These are phyloP conservation scores for Abortiporus biennis DNA, from an alignment of 1,284 basidiomycete species.

Conservation along the genomic window DNA sequence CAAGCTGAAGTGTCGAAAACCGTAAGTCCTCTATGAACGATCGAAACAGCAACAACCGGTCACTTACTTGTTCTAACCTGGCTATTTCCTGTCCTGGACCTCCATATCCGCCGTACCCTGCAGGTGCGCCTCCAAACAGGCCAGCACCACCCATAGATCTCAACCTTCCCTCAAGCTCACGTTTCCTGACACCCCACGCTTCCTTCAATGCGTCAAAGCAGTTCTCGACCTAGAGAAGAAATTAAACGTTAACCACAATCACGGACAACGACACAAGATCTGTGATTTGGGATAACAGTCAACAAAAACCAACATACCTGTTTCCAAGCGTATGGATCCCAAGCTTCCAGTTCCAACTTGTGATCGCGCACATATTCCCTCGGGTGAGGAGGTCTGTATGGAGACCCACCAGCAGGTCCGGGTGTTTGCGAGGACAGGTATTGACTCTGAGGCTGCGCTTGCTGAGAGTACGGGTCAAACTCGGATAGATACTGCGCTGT, in stretches of 20 bases:
- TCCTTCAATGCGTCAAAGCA: slow-evolving; percentile 27
- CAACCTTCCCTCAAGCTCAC: slow-evolving; percentile 24
- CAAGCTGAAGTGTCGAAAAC: slow-evolving; percentile 20
- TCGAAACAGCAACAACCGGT: background rate
- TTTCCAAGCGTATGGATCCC: slow-evolving; percentile 33
- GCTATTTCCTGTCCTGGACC: slow-evolving; percentile 23
- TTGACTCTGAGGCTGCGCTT: slow-evolving; percentile 2
- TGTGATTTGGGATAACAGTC: background rate
- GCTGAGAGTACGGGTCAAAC: slow-evolving; percentile 27
- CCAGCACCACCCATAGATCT: slow-evolving; percentile 23
- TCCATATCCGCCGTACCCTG: slow-evolving; percentile 18
- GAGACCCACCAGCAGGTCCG: slow-evolving; percentile 4
- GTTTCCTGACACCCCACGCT: slow-evolving; percentile 27
- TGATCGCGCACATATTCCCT: slow-evolving; percentile 29
- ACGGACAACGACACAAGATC: background rate
- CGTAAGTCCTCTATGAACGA: background rate
- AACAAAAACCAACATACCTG: slow-evolving; percentile 17
- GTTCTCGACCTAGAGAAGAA: slow-evolving; percentile 20
- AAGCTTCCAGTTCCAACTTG: slow-evolving; percentile 31
- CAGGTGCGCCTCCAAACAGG: slow-evolving; percentile 24
- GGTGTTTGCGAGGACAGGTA: slow-evolving; percentile 6
- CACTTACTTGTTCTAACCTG: slow-evolving; percentile 25
- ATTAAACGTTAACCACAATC: background rate
- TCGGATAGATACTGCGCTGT: slow-evolving; percentile 24
- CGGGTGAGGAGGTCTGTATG: slow-evolving; percentile 24